Base-by-base conservation (phyloP, 306 rosid genomes). In the Adenanthera pavonina region DNA sequence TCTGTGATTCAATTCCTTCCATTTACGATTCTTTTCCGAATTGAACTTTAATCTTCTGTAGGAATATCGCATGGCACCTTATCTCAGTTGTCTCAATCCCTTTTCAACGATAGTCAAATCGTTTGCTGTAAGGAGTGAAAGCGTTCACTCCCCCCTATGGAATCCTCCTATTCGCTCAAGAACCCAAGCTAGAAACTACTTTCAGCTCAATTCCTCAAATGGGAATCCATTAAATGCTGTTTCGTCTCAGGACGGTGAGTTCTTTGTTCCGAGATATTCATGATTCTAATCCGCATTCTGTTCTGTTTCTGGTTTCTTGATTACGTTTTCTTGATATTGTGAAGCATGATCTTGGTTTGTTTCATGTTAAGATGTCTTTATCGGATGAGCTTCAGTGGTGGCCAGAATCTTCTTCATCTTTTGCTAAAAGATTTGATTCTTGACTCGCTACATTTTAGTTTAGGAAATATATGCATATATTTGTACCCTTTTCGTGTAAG, bases 171-270 rank as follows among this genome's bases (percentile, higher is more conserved):
- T 83, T 86, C 80, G 60, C 17, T 78, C 66, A 1, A 75, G 83
- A 88, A 88, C 62, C 44, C 60, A 12, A 1, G 82, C 86, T 34
- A 79, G 86, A 65, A 81, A 80, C 43, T 88, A 78, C 74, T 90
- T 91, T 75, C 89, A 80, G 88, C 92, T 95, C 61, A 92, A 85
- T 81, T 91, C 95, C 66, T 91, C 97, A 82, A 92, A 95, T 90
- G 97, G 92, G 86, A 87, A 87, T 75, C 92, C 91, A 0, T 85
- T 86, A 52, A 77, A 92, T 85, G 94, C 92, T 65, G 77, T 91
- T 85, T 87, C 93, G 78, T 84, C 84, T 67, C 86, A 85, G 61
- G 97, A 89, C 59, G 98, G 97, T 92, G 72, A 47, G 92, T 86
- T 66, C 67, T 83, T 79, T 35, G 16, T 65, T 72, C 20, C 36